Base-by-base conservation (phyloP, 768 basidiomycete species). In the Wakefieldia striispora region DNA sequence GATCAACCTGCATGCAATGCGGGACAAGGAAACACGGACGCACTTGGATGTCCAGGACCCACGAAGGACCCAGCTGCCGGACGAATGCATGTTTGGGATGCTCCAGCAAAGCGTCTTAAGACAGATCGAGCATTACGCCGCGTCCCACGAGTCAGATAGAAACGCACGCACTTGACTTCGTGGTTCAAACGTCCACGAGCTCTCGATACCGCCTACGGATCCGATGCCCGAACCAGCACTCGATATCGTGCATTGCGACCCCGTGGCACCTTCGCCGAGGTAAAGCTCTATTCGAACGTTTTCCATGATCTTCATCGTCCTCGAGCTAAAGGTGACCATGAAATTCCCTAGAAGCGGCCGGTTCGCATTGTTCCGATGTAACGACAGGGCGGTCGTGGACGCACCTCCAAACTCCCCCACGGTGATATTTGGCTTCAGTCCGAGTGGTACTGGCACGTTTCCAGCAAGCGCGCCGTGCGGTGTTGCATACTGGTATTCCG, bases 111-210 rank as follows among this genome's bases (percentile, higher is more conserved):
- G 69, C 16, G 79, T 72, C 89, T 91, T 53, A n/a, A 37, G 12
- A 19, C n/a, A 34, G 16, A 13, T 38, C n/a, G 10, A 33, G 10
- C 1, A 35, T 47, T 20, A 19, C 4, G 39, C 13, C 6, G 7
- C 8, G 49, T 14, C 13, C 6, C 13, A 33, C 27, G 19, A 11
- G 37, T 23, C 7, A n/a, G 23, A n/a, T 37, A 23, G 24, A 40
- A 43, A 9, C 17, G 35, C 3, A 31, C 63, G 23, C 47, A 87
- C 89, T 70, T 76, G 78, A 56, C 74, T 83, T 56, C 72, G 75
- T 0, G 84, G 77, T 63, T 95, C 88, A 64, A 89, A 94, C 35
- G 80, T 73, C 92, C 92, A 97, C 27, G 83, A 85, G 3, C 87
- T 81, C 23, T 77, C 83, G 57, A 54, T 62, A 8, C 68, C 59